Conservation (phyloP, 2,329 filamentous ascomycete genomes). For the Penicillium sp. region DNA sequence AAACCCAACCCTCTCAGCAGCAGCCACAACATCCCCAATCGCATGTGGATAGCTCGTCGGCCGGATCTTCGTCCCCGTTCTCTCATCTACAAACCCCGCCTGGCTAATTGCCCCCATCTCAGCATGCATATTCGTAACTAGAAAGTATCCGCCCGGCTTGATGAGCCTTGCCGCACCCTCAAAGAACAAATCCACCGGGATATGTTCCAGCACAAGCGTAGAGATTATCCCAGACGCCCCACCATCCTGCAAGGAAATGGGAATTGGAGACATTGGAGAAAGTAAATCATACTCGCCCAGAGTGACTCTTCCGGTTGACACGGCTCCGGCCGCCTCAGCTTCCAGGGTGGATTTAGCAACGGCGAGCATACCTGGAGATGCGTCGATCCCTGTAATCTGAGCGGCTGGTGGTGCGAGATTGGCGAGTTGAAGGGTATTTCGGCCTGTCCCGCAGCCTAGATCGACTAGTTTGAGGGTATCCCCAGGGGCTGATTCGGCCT, state of each 20-base stretch:
- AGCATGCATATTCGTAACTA: slow-evolving; percentile 72
- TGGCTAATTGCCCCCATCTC: slow-evolving; percentile 66
- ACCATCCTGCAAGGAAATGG: slow-evolving; percentile 24
- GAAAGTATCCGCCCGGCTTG: slow-evolving; percentile 52
- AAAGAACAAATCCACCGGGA: slow-evolving; percentile 65
- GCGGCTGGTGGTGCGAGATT: slow-evolving; percentile 27
- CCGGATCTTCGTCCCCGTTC: slow-evolving; percentile 61
- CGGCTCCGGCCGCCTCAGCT: neutral
- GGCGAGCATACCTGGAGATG: slow-evolving; percentile 62
- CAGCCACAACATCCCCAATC: slow-evolving; percentile 56
- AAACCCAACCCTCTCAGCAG: slow-evolving; percentile 54
- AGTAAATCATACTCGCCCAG: slow-evolving; percentile 5
- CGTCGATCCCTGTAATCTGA: slow-evolving; percentile 60
- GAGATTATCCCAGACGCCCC: slow-evolving; percentile 57
- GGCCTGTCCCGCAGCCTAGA: slow-evolving; percentile 68
- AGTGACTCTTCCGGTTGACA: neutral
- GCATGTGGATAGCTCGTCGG: slow-evolving; percentile 64
- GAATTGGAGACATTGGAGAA: slow-evolving; percentile 16
- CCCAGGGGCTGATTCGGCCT: neutral
- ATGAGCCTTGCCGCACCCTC: slow-evolving; percentile 51
- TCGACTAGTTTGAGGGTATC: slow-evolving; percentile 57
- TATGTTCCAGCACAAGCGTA: slow-evolving; percentile 69
- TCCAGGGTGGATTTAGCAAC: slow-evolving; percentile 52
- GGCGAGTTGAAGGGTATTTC: slow-evolving; percentile 62
- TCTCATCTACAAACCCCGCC: slow-evolving; percentile 64